Base-by-base conservation (phyloP, 345 rosid species). In the Jatropha curcas region DNA sequence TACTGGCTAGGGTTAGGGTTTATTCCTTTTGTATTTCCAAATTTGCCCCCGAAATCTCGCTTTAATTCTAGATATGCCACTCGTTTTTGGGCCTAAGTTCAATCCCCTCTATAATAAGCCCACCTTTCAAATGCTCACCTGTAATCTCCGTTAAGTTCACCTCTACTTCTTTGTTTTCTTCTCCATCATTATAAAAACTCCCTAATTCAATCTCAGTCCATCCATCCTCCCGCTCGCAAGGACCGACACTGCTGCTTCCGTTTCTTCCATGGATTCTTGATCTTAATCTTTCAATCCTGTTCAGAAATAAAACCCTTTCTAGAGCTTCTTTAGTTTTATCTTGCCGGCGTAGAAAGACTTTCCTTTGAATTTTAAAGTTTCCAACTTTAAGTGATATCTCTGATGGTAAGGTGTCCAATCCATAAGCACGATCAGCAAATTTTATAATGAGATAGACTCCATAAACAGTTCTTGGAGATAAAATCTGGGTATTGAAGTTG, bases 181-280 rank as follows among this genome's bases (percentile, higher is more conserved):
- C 73, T 39, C 75, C 77, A 28, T 37, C 30, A 14, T 76, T 80
- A 63, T 74, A 83, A 45, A 85, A 87, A 22, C 78, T 75, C 27
- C 88, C 87, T 60, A 87, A 60, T 75, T 85, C 86, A 34, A 85
- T 79, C 84, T 81, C 87, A 50, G 74, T 60, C 88, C 87, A 87
- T 20, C 86, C 88, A 52, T 87, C 86, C 45, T 75, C 68, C 27
- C 84, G 57, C 52, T 73, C 76, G 11, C 37, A 7, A 22, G 68
- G 73, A 10, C 58, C 41, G 24, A 24, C 14, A 7, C 20, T 41
- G 19, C 17, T 13, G 52, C 52, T 70, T 63, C 51, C 73, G 35
- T 73, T 67, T 35, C 60, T 51, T 55, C 46, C 62, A 19, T 10
- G 48, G 16, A 72, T 72, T 7, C 69, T 52, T 6, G 4, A 65